Evolutionary conservation across 768 basidiomycete species (phyloP), one percentile per base, ranked within the genome.

Genomic region (Rhizopogon vesiculosus): DNA sequence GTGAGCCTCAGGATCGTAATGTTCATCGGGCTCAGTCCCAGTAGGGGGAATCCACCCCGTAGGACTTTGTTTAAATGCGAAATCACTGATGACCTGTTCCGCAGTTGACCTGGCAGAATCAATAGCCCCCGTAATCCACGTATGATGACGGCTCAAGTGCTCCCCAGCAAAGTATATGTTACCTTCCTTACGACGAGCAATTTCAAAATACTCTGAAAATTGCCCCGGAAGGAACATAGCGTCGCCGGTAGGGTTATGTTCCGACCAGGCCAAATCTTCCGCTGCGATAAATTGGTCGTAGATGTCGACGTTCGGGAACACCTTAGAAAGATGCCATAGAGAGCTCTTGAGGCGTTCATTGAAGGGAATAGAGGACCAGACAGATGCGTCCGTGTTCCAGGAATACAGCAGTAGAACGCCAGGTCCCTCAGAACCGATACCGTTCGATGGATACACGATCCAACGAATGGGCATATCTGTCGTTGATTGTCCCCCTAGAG

Each of bases 401-500:
- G 65, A 68, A 48, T 63, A 59, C n/a, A 67, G 42, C 12, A 67
- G 56, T 10, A 67, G 35, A 18, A 65, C 66, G 13, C 66, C 66
- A 28, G 66, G 64, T 29, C 67, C 64, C 55, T 64, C 53, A 4
- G 54, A 35, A 12, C 43, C 40, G 29, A 54, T 53, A 1, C 71
- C 72, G 45, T 68, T 73, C 0, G 74, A 76, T 1, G 75, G 76
- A 60, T 76, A 76, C 2, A 76, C 74, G 29, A 72, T 59, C 3
- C 64, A 69, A 29, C 75, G 70, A 19, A 72, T 57, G 5, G 69
- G 69, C 29, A 62, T 49, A 59, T 76, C 75, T 0, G 74, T 76
- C 58, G 56, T 66, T 12, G 72, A 67, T 52, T 68, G 67, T 3
- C 75, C 75, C 12, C 76, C 75, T 7, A 66, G 48, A 40, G 71